These are phyloP conservation scores for Ormosia emarginata DNA, from an alignment of 306 rosid species.

Conservation along the genomic window DNA sequence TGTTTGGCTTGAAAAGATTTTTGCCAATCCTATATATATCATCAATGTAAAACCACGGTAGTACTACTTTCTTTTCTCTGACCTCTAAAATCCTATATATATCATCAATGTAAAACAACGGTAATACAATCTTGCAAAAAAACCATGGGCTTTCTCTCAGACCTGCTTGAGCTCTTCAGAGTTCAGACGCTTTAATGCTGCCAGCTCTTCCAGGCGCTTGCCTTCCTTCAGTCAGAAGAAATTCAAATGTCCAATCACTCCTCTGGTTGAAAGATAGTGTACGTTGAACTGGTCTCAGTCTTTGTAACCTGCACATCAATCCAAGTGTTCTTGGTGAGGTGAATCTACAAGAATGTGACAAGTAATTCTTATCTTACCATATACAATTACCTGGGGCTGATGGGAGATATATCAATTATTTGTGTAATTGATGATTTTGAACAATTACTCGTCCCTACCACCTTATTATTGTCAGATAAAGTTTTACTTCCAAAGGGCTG, in stretches of 20 bases:
- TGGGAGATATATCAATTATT: conserved; percentile 20
- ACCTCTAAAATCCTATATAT: conserved; percentile 27
- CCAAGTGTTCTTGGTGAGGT: background rate
- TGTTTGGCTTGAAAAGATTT: no score
- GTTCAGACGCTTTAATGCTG: conserved; percentile 12
- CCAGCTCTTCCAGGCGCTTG: conserved; percentile 11
- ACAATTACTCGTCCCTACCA: conserved; percentile 31
- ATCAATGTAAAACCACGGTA: no score
- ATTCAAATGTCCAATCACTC: conserved; percentile 40
- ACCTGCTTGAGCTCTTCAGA: conserved; percentile 24
- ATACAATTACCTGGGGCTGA: conserved; percentile 13
- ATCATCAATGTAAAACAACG: no score
- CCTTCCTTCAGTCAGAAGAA: conserved; percentile 19
- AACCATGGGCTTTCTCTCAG: conserved; percentile 27
- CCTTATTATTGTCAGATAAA: conserved; percentile 25
- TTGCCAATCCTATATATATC: no score
- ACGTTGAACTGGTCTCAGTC: conserved; percentile 73
- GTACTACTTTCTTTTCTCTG: conserved; percentile 22
- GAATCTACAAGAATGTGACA: conserved; percentile 18
- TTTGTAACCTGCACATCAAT: conserved; percentile 74
- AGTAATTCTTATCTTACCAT: conserved; percentile 24
- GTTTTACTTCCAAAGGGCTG: conserved; percentile 6
- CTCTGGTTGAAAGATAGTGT: conserved; percentile 54
- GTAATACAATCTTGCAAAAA: conserved; percentile 29
- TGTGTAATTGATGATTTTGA: conserved; percentile 21